A percentile compares a stretch with the other conserved stretches of the same genome.
These are phyloP conservation scores for Neonectria punicea DNA, from an alignment of 2,329 filamentous ascomycete species.

Conservation along the genomic window DNA sequence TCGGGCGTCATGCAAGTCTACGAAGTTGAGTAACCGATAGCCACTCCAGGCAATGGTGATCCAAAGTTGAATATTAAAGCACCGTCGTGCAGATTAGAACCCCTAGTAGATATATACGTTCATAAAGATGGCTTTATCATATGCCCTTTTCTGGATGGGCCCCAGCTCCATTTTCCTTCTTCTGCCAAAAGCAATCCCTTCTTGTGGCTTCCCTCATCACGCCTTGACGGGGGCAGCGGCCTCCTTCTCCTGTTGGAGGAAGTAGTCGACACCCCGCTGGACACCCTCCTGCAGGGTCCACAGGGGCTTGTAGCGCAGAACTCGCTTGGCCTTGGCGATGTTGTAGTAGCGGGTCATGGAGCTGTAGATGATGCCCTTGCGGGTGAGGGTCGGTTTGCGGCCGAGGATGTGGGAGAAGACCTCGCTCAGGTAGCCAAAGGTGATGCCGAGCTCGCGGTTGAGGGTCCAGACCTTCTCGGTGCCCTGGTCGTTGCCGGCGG, in stretches of 20 bases:
- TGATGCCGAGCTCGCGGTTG: slow-evolving; percentile 60
- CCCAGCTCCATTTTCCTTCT: slow-evolving; percentile 41
- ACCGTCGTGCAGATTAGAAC: neutral
- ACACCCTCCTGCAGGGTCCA: slow-evolving; percentile 74
- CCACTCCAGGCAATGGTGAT: too few species aligned
- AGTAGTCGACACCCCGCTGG: slow-evolving; percentile 63
- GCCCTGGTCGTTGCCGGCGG: slow-evolving; percentile 63
- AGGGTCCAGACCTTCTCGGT: slow-evolving; percentile 66
- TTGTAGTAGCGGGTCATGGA: slow-evolving; percentile 83
- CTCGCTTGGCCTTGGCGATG: slow-evolving; percentile 77
- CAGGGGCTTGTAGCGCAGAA: slow-evolving; percentile 76
- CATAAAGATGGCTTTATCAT: neutral
- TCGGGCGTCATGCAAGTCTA: neutral
- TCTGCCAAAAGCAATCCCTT: neutral
- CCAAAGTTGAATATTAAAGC: slow-evolving; percentile 12
- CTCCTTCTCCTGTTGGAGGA: slow-evolving; percentile 61
- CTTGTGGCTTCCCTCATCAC: slow-evolving; percentile 21
- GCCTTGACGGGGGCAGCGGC: slow-evolving; percentile 36
- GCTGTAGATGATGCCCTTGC: slow-evolving; percentile 71
- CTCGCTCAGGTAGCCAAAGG: slow-evolving; percentile 65
- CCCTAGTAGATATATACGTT: slow-evolving; percentile 13
- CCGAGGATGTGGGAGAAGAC: slow-evolving; percentile 59
- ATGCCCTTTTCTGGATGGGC: slow-evolving; percentile 25
- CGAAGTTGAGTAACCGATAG: too few species aligned
- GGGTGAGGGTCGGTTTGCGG: slow-evolving; percentile 67